These are phyloP conservation scores for Amanita thiersii DNA, from an alignment of 768 basidiomycete genomes.

Conservation along the genomic window DNA sequence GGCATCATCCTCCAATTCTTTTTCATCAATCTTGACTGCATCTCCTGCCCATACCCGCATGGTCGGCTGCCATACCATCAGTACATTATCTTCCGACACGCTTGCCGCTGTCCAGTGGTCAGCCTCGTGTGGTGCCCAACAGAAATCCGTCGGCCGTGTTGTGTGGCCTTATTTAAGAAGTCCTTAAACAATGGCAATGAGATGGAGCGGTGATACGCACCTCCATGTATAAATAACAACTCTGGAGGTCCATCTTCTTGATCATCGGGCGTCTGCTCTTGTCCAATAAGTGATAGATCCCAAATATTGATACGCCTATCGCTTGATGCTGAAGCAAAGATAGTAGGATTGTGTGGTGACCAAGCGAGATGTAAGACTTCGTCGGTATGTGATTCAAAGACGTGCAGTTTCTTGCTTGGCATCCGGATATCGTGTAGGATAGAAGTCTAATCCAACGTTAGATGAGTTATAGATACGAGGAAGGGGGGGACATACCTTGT, in stretches of 20 bases:
- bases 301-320: constrained; percentile 93
- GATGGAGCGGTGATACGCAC: constrained; percentile 30
- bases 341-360: constrained; percentile 88
- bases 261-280: constrained; percentile 96
- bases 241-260: constrained; percentile 98
- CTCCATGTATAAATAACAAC: constrained; percentile 92
- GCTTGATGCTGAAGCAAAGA: constrained; percentile 92
- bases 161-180: constrained; percentile 62
- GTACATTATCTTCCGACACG: constrained; percentile 94
- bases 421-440: constrained; percentile 80
- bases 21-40: constrained; percentile 74
- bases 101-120: constrained; percentile 84
- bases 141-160: constrained; percentile 86
- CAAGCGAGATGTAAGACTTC: constrained; percentile 92
- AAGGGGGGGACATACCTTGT: constrained; percentile 53
- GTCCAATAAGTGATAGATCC: constrained; percentile 87
- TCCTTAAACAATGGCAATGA: constrained; percentile 3
- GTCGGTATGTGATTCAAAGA: constrained; percentile 89
- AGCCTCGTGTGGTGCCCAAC: constrained; percentile 80
- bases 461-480: neutral
- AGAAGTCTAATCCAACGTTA: constrained; percentile 51
- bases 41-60: constrained; percentile 93
- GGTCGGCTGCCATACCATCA: constrained; percentile 97
- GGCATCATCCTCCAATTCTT: constrained; percentile 73
- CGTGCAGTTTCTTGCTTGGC: constrained; percentile 71